phyloP scores from a whole-genome alignment of 306 rosid genomes.

The Prosopis cineraria region DNA sequence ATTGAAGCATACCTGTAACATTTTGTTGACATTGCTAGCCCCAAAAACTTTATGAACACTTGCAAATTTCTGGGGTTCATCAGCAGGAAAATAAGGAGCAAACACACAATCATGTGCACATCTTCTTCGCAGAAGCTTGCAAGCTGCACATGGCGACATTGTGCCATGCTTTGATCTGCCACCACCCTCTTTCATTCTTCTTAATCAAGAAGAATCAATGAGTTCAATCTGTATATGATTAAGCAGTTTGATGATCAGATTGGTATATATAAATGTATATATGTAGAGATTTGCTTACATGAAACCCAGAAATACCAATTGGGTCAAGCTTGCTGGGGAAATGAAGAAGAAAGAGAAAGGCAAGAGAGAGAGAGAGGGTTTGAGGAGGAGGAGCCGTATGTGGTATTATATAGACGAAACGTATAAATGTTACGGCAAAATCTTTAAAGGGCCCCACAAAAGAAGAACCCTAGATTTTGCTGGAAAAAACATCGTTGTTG shows the following conservation, averaged over 20 bases:
- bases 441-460: constrained; percentile 81
- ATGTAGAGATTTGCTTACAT: neutral
- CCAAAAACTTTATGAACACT: constrained; percentile 96
- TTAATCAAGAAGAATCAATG: neutral
- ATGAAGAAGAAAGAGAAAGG: constrained; percentile 10
- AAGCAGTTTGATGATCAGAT: neutral
- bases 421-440: constrained; percentile 49
- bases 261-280: no score
- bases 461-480: constrained; percentile 73
- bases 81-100: constrained; percentile 98
- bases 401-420: constrained; percentile 34
- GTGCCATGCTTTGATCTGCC: constrained; percentile 77
- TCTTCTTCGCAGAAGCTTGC: constrained; percentile 90
- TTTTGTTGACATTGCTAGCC: constrained; percentile 97
- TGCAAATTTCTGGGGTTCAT: constrained; percentile 90
- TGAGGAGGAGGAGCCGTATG: constrained; percentile 11
- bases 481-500: constrained; percentile 59
- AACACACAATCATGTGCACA: constrained; percentile 85
- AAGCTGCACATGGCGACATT: constrained; percentile 92
- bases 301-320: neutral
- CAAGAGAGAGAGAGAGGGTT: constrained; percentile 21
- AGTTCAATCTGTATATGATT: neutral
- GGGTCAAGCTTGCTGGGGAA: neutral
- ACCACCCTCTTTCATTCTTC: constrained; percentile 71
- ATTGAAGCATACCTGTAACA: constrained; percentile 69